Conservation (phyloP, 2,329 filamentous ascomycete species). For the Coleophoma crateriformis region DNA sequence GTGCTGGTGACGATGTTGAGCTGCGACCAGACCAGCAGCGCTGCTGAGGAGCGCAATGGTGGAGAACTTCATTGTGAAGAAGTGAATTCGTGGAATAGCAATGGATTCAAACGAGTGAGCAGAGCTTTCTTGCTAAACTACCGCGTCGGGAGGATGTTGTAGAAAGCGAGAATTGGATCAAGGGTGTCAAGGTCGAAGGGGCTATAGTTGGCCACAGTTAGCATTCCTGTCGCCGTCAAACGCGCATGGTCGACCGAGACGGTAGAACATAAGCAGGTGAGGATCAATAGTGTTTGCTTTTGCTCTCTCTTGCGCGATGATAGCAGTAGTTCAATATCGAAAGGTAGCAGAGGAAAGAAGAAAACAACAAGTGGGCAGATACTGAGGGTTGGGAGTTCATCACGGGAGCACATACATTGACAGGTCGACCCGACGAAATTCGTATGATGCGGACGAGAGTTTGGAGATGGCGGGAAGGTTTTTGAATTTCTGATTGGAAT, state of each 20-base stretch:
- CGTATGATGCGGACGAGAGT: background rate
- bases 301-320: too few relatives aligned
- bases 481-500: slow-evolving; percentile 3
- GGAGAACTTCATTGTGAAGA: slow-evolving; percentile 28
- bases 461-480: slow-evolving; percentile 2
- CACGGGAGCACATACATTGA: background rate
- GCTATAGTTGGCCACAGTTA: slow-evolving; percentile 8
- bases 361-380: background rate
- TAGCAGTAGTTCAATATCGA: too few relatives aligned
- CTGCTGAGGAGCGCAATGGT: slow-evolving; percentile 20
- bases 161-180: slow-evolving; percentile 8
- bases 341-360: background rate
- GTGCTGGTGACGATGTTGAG: slow-evolving; percentile 55
- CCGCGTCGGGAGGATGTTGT: background rate
- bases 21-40: slow-evolving; percentile 43
- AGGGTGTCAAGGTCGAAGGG: slow-evolving; percentile 8
- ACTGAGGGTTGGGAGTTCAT: background rate
- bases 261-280: too few relatives aligned
- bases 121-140: slow-evolving; percentile 2
- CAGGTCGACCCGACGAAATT: background rate
- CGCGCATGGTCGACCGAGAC: background rate
- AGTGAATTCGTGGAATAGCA: slow-evolving; percentile 21
- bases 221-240: slow-evolving; percentile 8
- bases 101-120: slow-evolving; percentile 4
- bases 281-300: too few relatives aligned